Conservation (phyloP, 495 filamentous ascomycete genomes). For the Aspergillus panamensis region DNA sequence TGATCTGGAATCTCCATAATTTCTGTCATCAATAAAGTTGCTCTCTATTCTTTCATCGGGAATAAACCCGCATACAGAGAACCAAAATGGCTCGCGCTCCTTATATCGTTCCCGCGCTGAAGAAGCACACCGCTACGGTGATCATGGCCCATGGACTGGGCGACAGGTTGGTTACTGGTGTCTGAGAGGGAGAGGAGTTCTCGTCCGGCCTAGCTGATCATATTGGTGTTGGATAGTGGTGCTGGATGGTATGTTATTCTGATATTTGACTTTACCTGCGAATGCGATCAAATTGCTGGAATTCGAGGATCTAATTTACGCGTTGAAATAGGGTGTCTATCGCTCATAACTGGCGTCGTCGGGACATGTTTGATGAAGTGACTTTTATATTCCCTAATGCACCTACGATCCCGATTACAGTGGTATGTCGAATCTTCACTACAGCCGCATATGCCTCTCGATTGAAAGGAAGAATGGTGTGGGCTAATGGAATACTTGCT, state of each 20-base stretch:
- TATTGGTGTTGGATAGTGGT: conserved; percentile 40
- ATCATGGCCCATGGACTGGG: conserved; percentile 93
- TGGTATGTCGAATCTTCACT: conserved; percentile 51
- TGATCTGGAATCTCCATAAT: neutral
- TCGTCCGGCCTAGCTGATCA: conserved; percentile 13
- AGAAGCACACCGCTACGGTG: conserved; percentile 87
- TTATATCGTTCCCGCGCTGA: conserved; percentile 80
- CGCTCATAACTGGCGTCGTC: conserved; percentile 84
- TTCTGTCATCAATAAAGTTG: neutral
- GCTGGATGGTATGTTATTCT: conserved; percentile 59
- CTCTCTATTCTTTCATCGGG: neutral
- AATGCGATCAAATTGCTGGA: no score
- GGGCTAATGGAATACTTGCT: conserved; percentile 2
- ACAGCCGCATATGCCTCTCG: neutral
- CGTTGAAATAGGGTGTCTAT: conserved; percentile 57
- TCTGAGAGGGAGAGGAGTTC: neutral
- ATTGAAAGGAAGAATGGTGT: neutral
- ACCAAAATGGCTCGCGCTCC: conserved; percentile 55
- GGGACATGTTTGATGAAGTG: conserved; percentile 81
- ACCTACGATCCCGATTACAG: conserved; percentile 82
- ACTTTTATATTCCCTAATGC: conserved; percentile 93
- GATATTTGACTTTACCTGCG: neutral
- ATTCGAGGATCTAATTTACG: neutral
- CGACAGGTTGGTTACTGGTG: conserved; percentile 55
- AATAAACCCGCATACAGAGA: neutral